Base-by-base conservation (phyloP, 2,329 filamentous ascomycete genomes). In the Pestalotiopsis sp. region DNA sequence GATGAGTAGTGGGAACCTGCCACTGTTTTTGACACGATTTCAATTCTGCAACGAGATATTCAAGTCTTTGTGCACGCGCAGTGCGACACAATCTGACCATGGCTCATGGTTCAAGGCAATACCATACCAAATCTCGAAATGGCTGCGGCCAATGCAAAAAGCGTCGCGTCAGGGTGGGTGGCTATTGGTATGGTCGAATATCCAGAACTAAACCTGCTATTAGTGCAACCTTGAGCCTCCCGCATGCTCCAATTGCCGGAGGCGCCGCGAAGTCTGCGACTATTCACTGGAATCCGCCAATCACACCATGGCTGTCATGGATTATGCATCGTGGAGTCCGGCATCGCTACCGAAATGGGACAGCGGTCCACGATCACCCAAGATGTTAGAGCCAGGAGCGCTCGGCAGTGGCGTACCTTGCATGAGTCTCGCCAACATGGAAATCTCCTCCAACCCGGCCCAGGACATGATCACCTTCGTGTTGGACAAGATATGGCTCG, bases 171-270 rank as follows among this genome's bases (percentile, higher is more conserved):
- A 64, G 68, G 31, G 71, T 72, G 49, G 57, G 71, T 71, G 45
- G 36, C 25, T 14, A n/a, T 45, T 41, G 36, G 3, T 27, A 5
- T 49, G 4, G 1, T 14, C 3, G 20, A 27, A 23, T 12, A 4
- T n/a, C 13, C 4, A 20, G 25, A 52, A 65, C 41, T 65, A 65
- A 45, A 38, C 11, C 17, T n/a, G 20, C 2, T 9, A 31, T 14
- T 23, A 75, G 73, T 75, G 73, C 25, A 73, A 74, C 66, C 58
- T 70, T 4, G 70, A 74, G 65, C 66, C 71, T 9, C 74, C 74
- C 20, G 40, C 69, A 13, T 75, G 73, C 45, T 68, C 70, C 0
- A 74, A 74, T 57, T 75, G 72, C 23, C 66, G 70, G 58, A 68
- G 72, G 52, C 72, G 74, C 20, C 70, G 72, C 52, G 71, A 75